A percentile compares a stretch with the other conserved stretches of the same genome.
Conservation (phyloP, 495 filamentous ascomycete species). For the Annulohypoxylon maeteangense region DNA sequence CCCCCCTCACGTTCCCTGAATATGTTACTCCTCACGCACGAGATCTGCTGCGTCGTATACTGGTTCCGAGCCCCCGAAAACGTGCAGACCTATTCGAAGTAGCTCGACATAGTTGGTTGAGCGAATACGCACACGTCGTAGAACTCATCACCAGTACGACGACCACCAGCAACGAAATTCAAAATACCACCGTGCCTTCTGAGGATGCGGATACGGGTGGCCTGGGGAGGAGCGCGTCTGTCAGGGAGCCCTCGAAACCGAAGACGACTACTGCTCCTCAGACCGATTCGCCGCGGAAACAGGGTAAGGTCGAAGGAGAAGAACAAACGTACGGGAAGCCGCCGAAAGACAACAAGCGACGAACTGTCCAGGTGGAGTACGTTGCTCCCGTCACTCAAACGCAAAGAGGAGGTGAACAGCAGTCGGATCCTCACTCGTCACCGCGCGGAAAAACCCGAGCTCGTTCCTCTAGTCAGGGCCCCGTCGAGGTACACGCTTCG, state of each 20-base stretch:
- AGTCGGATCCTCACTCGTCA: conserved; percentile 33
- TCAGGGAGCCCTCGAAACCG: conserved; percentile 84
- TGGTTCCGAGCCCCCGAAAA: conserved; percentile 96
- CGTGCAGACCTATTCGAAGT: conserved; percentile 97
- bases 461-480: conserved; percentile 60
- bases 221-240: conserved; percentile 87
- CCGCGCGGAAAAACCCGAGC: conserved; percentile 61
- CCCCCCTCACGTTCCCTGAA: conserved; percentile 96
- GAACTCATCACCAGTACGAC: conserved; percentile 96
- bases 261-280: conserved; percentile 65
- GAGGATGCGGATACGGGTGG: conserved; percentile 74
- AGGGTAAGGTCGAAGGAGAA: conserved; percentile 78
- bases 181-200: conserved; percentile 76
- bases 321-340: conserved; percentile 66
- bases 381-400: conserved; percentile 91
- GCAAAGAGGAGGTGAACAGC: conserved; percentile 61
- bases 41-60: conserved; percentile 88
- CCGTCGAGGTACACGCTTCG: conserved; percentile 55
- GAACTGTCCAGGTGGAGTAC: conserved; percentile 98
- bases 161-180: conserved; percentile 86
- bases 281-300: conserved; percentile 77
- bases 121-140: conserved; percentile 93
- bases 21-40: conserved; percentile 98
- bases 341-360: conserved; percentile 86
- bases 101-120: conserved; percentile 97